Percentiles rank a stretch among this genome's conserved stretches.
These are phyloP conservation scores for Phialophora macrospora DNA, from an alignment of 2,329 filamentous ascomycete species.

Conservation along the genomic window DNA sequence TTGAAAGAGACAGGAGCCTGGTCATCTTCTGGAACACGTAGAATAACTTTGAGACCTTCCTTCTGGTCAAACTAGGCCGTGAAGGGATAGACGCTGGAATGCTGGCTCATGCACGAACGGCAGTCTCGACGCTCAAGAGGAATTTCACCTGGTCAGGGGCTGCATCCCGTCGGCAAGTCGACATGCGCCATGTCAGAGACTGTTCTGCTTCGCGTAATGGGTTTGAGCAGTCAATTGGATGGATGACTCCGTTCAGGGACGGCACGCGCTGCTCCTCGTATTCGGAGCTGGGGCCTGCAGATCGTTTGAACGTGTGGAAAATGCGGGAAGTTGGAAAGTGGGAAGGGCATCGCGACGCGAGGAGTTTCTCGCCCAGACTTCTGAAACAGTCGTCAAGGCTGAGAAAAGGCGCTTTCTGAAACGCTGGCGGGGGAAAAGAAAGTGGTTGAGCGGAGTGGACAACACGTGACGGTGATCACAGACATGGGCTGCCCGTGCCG, in stretches of 20 bases:
- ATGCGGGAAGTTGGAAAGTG: background rate
- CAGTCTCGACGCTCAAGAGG: background rate
- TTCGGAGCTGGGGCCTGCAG: constrained; percentile 8
- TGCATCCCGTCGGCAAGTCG: constrained; percentile 3
- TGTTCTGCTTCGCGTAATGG: constrained; percentile 23
- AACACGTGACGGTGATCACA: constrained; percentile 11
- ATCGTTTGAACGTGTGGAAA: constrained; percentile 8
- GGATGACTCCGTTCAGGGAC: background rate
- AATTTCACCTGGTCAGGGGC: constrained; percentile 11
- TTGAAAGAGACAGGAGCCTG: background rate
- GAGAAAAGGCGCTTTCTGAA: constrained; percentile 17
- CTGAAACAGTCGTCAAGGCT: constrained; percentile 22
- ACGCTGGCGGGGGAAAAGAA: constrained; percentile 10
- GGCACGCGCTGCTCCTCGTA: background rate
- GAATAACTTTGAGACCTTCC: background rate
- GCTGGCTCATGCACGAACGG: background rate
- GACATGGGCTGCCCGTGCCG: constrained; percentile 12
- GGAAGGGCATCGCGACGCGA: constrained; percentile 10
- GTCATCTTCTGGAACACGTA: constrained; percentile 4
- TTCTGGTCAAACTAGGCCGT: background rate
- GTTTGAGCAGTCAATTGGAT: constrained; percentile 14
- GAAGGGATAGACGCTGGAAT: background rate
- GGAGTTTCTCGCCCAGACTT: constrained; percentile 13
- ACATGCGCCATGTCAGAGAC: background rate
- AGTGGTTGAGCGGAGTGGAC: background rate